A percentile compares a stretch with the other conserved stretches of the same genome.
Conservation (phyloP, 1,139 yeast genomes). For the Geotrichum bryndzae region DNA sequence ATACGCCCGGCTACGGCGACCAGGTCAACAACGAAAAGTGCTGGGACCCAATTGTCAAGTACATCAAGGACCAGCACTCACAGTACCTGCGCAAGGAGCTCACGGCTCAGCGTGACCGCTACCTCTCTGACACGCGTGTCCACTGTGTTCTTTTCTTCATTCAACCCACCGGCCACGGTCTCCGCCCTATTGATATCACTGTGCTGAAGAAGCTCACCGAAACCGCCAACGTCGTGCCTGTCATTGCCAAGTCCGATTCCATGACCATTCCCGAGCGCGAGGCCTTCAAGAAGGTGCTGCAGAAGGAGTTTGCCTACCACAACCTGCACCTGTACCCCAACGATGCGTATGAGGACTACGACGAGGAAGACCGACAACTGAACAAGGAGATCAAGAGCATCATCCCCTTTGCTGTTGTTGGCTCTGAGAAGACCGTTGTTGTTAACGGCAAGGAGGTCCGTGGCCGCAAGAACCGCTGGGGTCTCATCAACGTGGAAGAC, state of each 20-base stretch:
- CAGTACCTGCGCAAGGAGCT: constrained; percentile 89
- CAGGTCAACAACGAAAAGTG: constrained; percentile 89
- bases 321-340: constrained; percentile 81
- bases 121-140: constrained; percentile 83
- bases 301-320: constrained; percentile 69
- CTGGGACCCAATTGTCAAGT: constrained; percentile 95
- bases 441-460: constrained; percentile 66
- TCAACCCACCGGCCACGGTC: constrained; percentile 78
- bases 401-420: constrained; percentile 92
- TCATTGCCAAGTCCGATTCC: constrained; percentile 89
- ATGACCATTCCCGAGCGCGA: constrained; percentile 81
- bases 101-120: constrained; percentile 88
- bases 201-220: constrained; percentile 82
- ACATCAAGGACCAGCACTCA: constrained; percentile 94
- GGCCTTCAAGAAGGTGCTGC: constrained; percentile 62
- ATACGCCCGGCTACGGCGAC: constrained; percentile 97
- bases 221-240: constrained; percentile 90
- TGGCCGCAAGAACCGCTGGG: constrained; percentile 94
- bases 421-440: constrained; percentile 75
- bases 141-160: constrained; percentile 90
- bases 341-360: constrained; percentile 72
- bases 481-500: constrained; percentile 79
- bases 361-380: constrained; percentile 45
- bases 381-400: constrained; percentile 45
- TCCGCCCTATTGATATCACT: constrained; percentile 73